Evolutionary conservation across 352 stramenopile genomes (phyloP).

Genomic region (Phytophthora sojae): DNA sequence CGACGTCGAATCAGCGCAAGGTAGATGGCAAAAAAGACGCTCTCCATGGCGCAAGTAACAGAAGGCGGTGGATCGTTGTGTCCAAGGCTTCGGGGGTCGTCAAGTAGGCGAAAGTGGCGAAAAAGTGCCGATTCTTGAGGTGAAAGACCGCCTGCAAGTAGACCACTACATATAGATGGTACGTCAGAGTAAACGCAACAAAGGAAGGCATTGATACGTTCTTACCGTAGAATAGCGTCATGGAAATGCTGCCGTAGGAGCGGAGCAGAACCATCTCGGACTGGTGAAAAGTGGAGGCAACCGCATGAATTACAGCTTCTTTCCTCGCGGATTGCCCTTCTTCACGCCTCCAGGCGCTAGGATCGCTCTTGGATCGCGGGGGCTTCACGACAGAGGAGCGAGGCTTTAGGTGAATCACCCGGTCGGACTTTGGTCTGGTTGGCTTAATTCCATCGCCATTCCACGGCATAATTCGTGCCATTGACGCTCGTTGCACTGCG

Average conservation of each 20-base stretch:
- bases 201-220: not conserved
- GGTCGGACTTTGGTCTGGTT: conserved; percentile 4
- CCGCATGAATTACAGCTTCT: conserved; percentile 32
- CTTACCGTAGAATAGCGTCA: conserved; percentile 42
- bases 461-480: conserved; percentile 28
- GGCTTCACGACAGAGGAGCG: conserved; percentile 4
- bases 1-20: conserved; percentile 19
- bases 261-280: conserved; percentile 45
- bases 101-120: conserved; percentile 30
- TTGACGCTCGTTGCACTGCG: conserved; percentile 9
- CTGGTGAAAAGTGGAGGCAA: conserved; percentile 30
- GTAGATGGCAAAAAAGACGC: conserved; percentile 29
- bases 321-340: conserved; percentile 2
- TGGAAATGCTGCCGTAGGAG: conserved; percentile 42
- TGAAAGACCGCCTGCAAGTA: conserved; percentile 32
- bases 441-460: not conserved
- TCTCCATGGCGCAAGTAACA: conserved; percentile 35
- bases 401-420: conserved; percentile 5
- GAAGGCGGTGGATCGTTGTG: conserved; percentile 7
- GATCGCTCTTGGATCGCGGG: conserved; percentile 28
- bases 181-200: not conserved
- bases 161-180: conserved; percentile 5
- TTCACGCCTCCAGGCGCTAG: conserved; percentile 14
- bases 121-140: conserved; percentile 34
- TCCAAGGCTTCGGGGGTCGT: conserved; percentile 22